A percentile compares a stretch with the other conserved stretches of the same genome.
These are phyloP conservation scores for Pythium rishiriense DNA, from an alignment of 352 stramenopile genomes.

Conservation along the genomic window DNA sequence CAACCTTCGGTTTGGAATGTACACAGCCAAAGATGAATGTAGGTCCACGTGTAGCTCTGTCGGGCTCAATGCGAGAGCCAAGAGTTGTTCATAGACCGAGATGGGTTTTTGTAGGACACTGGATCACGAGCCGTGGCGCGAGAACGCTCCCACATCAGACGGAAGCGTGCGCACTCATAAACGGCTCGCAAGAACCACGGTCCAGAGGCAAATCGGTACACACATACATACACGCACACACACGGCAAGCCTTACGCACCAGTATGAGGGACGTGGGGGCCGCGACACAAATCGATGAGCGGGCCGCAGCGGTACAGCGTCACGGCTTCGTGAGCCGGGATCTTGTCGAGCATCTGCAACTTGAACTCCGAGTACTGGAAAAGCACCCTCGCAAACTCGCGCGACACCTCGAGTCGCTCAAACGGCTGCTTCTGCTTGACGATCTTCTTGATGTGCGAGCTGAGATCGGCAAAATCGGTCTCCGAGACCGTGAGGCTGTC, in stretches of 20 bases:
- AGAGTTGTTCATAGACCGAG: slow-evolving; percentile 57
- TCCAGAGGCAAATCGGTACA: background rate
- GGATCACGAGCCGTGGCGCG: background rate
- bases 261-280: slow-evolving; percentile 95
- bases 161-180: background rate
- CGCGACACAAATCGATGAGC: slow-evolving; percentile 97
- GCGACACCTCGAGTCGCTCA: slow-evolving; percentile 86
- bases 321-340: slow-evolving; percentile 90
- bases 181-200: too few relatives aligned
- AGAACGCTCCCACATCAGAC: background rate
- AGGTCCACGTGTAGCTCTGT: slow-evolving; percentile 81
- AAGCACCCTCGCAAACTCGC: slow-evolving; percentile 90
- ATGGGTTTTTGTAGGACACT: slow-evolving; percentile 54
- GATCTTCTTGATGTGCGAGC: slow-evolving; percentile 93
- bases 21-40: slow-evolving; percentile 34
- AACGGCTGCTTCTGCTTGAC: slow-evolving; percentile 94
- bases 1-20: background rate
- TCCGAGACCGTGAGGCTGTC: slow-evolving; percentile 71
- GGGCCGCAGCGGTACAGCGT: slow-evolving; percentile 98
- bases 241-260: slow-evolving; percentile 61
- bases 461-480: slow-evolving; percentile 75
- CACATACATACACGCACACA: background rate
- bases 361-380: slow-evolving; percentile 97
- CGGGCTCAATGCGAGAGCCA: slow-evolving; percentile 67
- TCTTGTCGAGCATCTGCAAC: slow-evolving; percentile 96